Evolutionary conservation across 768 basidiomycete species (phyloP).

Genomic region (Boletus patriciae): DNA sequence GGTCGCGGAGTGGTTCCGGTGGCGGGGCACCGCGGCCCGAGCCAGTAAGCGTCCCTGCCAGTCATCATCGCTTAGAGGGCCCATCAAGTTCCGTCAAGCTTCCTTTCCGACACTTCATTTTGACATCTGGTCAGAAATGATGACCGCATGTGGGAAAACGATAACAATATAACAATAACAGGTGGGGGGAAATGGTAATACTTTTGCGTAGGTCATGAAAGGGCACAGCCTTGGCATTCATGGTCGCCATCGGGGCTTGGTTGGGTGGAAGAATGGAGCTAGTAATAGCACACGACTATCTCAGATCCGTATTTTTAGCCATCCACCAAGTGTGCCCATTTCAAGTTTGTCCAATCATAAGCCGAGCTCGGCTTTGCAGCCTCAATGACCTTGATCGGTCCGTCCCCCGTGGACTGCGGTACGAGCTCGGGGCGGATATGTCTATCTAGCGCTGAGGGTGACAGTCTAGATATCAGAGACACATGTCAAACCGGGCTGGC

Average conservation of each 20-base stretch:
- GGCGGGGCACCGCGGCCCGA: too few relatives aligned
- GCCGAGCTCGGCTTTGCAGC: constrained; percentile 4
- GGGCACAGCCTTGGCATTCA: background rate
- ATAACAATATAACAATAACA: constrained; percentile 23
- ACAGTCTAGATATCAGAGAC: constrained; percentile 9
- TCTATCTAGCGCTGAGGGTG: constrained; percentile 16
- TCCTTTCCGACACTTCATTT: constrained; percentile 15
- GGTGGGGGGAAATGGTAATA: constrained; percentile 15
- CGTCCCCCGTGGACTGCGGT: constrained; percentile 7
- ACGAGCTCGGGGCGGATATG: constrained; percentile 22
- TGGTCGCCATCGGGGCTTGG: too few relatives aligned
- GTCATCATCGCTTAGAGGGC: constrained; percentile 28
- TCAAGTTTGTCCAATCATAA: constrained; percentile 24
- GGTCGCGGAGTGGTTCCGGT: constrained; percentile 11
- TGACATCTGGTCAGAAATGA: constrained; percentile 7
- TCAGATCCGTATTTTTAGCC: constrained; percentile 13
- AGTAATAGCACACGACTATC: background rate
- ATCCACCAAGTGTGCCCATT: constrained; percentile 1
- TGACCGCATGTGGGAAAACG: constrained; percentile 1
- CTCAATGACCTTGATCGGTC: constrained; percentile 7
- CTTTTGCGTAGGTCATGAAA: constrained; percentile 15
- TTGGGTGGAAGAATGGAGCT: too few relatives aligned
- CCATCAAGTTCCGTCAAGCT: constrained; percentile 23
- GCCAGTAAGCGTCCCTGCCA: constrained; percentile 19
- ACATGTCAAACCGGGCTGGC: background rate